Percentiles rank a stretch among this genome's conserved stretches.
phyloP scores from a whole-genome alignment of 1,284 basidiomycete genomes.

The Athelia psychrophila region DNA sequence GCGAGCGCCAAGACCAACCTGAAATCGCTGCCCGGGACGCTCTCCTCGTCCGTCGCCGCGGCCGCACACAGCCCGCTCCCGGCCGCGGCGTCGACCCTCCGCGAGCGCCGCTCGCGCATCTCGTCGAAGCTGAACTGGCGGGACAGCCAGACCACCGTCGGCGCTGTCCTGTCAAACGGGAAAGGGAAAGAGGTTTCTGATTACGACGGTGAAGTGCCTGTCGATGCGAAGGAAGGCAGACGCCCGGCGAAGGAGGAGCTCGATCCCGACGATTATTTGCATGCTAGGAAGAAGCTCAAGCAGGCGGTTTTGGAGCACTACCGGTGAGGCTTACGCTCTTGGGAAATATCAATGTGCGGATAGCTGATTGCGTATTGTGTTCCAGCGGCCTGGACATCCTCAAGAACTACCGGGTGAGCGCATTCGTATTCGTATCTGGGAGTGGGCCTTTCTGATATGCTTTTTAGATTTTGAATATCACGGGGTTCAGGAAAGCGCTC shows the following conservation, averaged over 20 bases:
- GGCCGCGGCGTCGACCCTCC: no score
- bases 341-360: conserved; percentile 1
- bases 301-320: conserved; percentile 87
- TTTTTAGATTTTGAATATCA: conserved; percentile 79
- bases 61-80: background rate
- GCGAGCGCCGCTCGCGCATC: no score
- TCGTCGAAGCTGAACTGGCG: background rate
- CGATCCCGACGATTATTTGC: conserved; percentile 79
- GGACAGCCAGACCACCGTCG: no score
- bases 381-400: conserved; percentile 71
- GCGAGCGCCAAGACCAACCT: conserved; percentile 9
- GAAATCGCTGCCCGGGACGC: background rate
- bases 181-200: background rate
- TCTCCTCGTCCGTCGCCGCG: background rate
- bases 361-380: conserved; percentile 3
- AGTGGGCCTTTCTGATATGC: no score
- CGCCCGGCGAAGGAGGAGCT: conserved; percentile 5
- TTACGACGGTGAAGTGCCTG: background rate
- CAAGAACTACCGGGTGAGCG: conserved; percentile 83
- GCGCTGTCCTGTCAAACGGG: background rate
- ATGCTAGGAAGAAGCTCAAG: conserved; percentile 81
- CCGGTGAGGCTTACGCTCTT: conserved; percentile 42
- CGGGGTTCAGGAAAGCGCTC: conserved; percentile 87
- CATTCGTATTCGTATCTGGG: no score
- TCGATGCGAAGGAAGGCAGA: background rate